Evolutionary conservation across 306 rosid species (phyloP).

Genomic region (Sechiopsis laciniata): DNA sequence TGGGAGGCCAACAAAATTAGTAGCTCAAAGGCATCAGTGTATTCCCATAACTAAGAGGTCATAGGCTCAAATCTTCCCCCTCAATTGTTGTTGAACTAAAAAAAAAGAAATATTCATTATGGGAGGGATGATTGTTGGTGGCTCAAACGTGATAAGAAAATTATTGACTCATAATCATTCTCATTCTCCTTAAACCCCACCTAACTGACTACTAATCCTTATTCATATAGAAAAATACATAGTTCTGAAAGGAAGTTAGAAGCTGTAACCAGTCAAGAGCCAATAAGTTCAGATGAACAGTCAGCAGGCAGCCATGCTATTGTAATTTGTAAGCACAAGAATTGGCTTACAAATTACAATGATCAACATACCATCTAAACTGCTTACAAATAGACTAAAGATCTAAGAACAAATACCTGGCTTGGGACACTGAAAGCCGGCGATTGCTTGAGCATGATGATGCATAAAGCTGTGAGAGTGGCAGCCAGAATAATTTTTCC

Average conservation of each 20-base stretch:
- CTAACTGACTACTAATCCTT: not conserved
- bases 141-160: no score
- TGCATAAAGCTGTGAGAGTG: slow-evolving; percentile 50
- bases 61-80: no score
- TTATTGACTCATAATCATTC: no score
- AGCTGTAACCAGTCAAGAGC: not conserved
- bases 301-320: no score
- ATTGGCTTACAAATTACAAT: no score
- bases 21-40: no score
- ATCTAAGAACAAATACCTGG: slow-evolving; percentile 36
- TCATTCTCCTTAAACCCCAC: no score
- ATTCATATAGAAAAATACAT: not conserved
- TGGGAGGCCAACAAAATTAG: no score
- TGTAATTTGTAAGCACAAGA: not conserved
- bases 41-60: no score
- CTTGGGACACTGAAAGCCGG: slow-evolving; percentile 46
- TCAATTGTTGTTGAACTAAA: no score
- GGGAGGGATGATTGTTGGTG: no score
- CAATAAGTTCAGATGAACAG: not conserved
- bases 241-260: not conserved
- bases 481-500: slow-evolving; percentile 56
- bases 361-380: slow-evolving; percentile 2
- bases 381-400: not conserved
- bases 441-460: slow-evolving; percentile 60
- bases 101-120: no score